Conservation (phyloP, 2,329 filamentous ascomycete genomes). For the Verticillium alfalfae region DNA sequence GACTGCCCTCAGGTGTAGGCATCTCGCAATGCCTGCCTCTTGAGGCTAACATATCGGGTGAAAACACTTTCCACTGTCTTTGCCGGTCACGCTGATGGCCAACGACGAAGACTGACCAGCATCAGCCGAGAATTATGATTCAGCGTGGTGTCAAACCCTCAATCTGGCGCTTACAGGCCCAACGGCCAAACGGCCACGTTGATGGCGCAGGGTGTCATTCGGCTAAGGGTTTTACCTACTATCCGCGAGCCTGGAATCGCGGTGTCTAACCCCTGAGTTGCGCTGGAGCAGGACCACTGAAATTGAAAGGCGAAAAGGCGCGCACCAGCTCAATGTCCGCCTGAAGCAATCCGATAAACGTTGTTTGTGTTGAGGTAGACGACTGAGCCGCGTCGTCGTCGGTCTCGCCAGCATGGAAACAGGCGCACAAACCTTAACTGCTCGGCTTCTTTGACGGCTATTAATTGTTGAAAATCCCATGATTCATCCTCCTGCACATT, state of each 20-base stretch:
- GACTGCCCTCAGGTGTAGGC: too few relatives aligned
- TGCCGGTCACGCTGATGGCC: not conserved
- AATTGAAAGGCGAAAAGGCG: not conserved
- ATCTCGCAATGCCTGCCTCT: too few relatives aligned
- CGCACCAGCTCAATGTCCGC: not conserved
- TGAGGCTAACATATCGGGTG: not conserved
- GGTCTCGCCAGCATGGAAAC: not conserved
- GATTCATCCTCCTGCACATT: not conserved
- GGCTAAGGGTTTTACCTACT: not conserved
- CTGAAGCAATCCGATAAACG: not conserved
- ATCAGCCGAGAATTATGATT: not conserved
- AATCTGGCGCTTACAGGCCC: not conserved
- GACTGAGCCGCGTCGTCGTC: not conserved
- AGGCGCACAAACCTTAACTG: not conserved
- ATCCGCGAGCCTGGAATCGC: not conserved
- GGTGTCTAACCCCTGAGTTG: not conserved
- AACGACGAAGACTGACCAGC: not conserved
- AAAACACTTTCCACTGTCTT: not conserved
- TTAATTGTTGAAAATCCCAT: not conserved
- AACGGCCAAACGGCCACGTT: not conserved
- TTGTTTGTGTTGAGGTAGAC: not conserved
- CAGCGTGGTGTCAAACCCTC: not conserved
- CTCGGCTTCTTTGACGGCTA: not conserved
- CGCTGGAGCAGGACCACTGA: not conserved
- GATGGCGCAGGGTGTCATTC: not conserved